Evolutionary conservation across 2,329 filamentous ascomycete species (phyloP), one percentile per base, ranked within the genome.

Genomic region (Aotearoamyces nothofagi): DNA sequence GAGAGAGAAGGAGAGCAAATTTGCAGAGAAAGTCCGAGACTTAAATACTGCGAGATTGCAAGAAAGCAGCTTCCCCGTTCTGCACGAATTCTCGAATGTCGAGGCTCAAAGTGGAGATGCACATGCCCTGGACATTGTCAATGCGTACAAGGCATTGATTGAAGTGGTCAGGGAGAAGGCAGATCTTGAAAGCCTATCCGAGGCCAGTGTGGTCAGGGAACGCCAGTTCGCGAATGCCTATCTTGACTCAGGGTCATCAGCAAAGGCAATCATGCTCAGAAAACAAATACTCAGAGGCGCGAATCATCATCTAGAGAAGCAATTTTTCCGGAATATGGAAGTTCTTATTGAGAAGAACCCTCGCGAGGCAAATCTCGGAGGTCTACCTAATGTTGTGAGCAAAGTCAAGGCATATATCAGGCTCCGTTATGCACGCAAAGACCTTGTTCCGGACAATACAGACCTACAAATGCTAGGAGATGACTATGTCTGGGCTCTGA

Each of bases 351-450:
- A 69, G 22, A 92, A 79, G 52, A 82, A 90, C 48, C 84, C 86
- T 2, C 72, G 78, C 31, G 86, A 94, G 48, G 87, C 90, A 16
- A 81, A 81, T 47, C 67, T 93, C 23, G 90, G 90, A 34, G 90
- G 90, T 39, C 70, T 84, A 22, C 90, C 90, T 1, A 83, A 86
- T 31, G 70, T 83, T 13, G 67, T 86, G 39, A 92, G 81, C 60
- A 92, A 92, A 56, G 78, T 94, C 46, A 82, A 82, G 46, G 90
- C 83, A 5, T 98, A 87, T 47, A 82, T 98, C 41, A 74, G 86
- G 27, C 65, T 94, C 33, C 74, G 81, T 35, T 69, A 76, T 23
- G 66, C 70, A 2, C 72, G 83, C 34, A 92, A 86, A 53, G 83
- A 92, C 46, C 66, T 96, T 24, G 80, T 79, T 2, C 73, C 78